A percentile compares a stretch with the other conserved stretches of the same genome.
These are phyloP conservation scores for Inga leiocalycina DNA, from an alignment of 306 rosid genomes.

Conservation along the genomic window DNA sequence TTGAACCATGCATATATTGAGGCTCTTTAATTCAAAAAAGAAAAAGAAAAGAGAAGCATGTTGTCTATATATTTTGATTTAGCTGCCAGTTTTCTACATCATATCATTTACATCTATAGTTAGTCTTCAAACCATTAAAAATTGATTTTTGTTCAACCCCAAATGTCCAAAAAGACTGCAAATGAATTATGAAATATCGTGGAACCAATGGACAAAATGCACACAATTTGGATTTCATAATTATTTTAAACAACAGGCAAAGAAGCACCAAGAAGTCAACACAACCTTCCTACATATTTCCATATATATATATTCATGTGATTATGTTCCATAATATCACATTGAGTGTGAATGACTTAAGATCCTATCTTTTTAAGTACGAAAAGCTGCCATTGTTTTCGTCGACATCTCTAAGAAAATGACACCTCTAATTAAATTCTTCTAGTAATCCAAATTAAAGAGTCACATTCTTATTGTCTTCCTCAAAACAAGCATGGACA, in stretches of 20 bases:
- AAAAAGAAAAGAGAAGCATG: too few species aligned
- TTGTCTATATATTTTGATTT: not conserved
- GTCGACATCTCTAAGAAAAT: not conserved
- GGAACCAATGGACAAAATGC: not conserved
- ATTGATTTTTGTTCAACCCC: not conserved
- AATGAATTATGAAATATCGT: conserved; percentile 5
- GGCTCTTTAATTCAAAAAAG: too few species aligned
- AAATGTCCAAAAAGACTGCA: conserved; percentile 35
- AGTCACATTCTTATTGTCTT: conserved; percentile 5
- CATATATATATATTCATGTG: not conserved
- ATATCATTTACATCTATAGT: not conserved
- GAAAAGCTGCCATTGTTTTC: conserved; percentile 26
- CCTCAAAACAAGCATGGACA: not conserved
- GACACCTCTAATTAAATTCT: not conserved
- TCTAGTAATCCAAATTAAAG: conserved; percentile 28
- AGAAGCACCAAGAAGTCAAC: not conserved
- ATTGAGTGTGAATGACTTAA: not conserved
- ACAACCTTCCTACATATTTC: not conserved
- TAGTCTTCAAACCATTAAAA: not conserved
- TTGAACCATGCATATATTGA: too few species aligned
- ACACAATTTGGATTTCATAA: not conserved
- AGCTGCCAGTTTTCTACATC: not conserved
- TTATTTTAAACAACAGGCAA: not conserved
- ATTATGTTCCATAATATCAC: not conserved
- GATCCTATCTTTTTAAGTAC: not conserved